Evolutionary conservation across 1,284 basidiomycete genomes (phyloP).

Genomic region (Fomitopsis pinicola): DNA sequence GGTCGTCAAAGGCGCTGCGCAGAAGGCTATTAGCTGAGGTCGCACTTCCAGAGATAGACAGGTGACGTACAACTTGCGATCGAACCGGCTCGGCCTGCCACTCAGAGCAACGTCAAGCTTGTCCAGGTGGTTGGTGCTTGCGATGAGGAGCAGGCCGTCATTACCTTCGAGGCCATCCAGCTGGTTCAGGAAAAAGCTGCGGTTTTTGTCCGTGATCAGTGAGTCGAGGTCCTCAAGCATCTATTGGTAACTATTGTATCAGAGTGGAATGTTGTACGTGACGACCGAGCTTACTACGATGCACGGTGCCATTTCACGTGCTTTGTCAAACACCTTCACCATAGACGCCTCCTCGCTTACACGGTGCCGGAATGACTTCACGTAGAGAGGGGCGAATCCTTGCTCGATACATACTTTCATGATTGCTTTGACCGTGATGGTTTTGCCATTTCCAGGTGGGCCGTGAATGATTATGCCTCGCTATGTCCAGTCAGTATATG

Average conservation of each 20-base stretch:
- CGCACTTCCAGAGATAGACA: neutral
- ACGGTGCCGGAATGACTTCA: constrained; percentile 65
- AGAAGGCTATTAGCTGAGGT: neutral
- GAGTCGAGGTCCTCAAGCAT: constrained; percentile 81
- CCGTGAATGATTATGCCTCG: constrained; percentile 71
- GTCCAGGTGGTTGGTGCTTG: constrained; percentile 81
- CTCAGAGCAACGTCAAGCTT: constrained; percentile 74
- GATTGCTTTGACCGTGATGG: constrained; percentile 72
- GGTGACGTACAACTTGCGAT: constrained; percentile 72
- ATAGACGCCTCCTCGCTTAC: constrained; percentile 65
- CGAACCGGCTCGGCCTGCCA: constrained; percentile 78
- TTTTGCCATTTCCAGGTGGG: constrained; percentile 82
- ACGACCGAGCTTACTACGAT: constrained; percentile 26
- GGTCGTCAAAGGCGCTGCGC: constrained; percentile 58
- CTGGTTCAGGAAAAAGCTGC: constrained; percentile 84
- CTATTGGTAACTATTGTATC: constrained; percentile 23
- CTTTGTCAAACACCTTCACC: constrained; percentile 59
- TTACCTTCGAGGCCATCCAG: constrained; percentile 73
- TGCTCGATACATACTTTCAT: constrained; percentile 62
- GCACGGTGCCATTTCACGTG: constrained; percentile 66
- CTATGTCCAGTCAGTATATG: constrained; percentile 30
- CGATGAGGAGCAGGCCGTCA: constrained; percentile 74
- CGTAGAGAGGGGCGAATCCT: constrained; percentile 68
- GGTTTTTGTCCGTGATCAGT: constrained; percentile 69
- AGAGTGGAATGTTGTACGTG: neutral